Conservation (phyloP, 1,284 basidiomycete species). For the Fomitopsis schrenkii region DNA sequence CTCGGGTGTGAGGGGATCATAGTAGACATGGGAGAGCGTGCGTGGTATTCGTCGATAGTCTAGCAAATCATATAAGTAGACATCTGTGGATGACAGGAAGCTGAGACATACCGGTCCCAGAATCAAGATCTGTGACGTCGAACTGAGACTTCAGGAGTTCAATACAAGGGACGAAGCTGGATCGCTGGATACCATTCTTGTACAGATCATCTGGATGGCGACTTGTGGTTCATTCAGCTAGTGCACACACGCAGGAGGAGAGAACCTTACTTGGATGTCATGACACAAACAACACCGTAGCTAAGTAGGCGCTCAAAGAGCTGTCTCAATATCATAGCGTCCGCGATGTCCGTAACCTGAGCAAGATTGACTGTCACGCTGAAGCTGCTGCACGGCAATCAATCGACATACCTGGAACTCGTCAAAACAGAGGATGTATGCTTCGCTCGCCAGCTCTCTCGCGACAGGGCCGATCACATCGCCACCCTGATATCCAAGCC, state of each 20-base stretch:
- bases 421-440: conserved; percentile 91
- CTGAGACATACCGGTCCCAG: conserved; percentile 72
- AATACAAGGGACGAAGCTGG: conserved; percentile 96
- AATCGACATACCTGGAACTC: conserved; percentile 85
- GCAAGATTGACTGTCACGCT: no score
- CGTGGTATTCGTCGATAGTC: conserved; percentile 92
- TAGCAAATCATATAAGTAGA: conserved; percentile 27
- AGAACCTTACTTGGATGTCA: conserved; percentile 87
- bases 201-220: conserved; percentile 97
- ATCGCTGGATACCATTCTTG: conserved; percentile 97
- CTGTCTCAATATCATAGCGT: conserved; percentile 95
- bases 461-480: conserved; percentile 91
- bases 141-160: conserved; percentile 88
- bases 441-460: conserved; percentile 82
- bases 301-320: conserved; percentile 83
- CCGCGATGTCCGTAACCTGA: conserved; percentile 95
- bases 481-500: conserved; percentile 64
- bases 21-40: conserved; percentile 91
- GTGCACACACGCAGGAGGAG: conserved; percentile 7
- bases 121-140: conserved; percentile 88
- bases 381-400: not conserved
- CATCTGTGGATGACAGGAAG: not conserved
- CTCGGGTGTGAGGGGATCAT: conserved; percentile 68
- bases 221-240: conserved; percentile 39
- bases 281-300: conserved; percentile 90